A percentile compares a stretch with the other conserved stretches of the same genome.
Evolutionary conservation across 192 early-diverging fungal species (phyloP).

Genomic region (Phlyctochytrium bullatum): DNA sequence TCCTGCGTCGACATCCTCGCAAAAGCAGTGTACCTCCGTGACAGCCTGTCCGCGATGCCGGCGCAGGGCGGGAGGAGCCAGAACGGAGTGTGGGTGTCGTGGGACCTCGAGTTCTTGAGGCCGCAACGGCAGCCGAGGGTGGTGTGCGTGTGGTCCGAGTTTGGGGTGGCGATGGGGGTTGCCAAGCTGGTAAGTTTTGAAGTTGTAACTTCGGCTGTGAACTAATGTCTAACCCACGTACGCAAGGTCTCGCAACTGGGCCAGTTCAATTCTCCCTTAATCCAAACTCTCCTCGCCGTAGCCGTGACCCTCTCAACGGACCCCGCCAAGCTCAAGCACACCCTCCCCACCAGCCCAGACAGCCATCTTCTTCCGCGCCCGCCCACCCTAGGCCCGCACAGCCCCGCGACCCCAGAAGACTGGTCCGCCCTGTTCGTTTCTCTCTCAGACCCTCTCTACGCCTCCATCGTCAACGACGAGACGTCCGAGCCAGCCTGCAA

Average conservation of each 20-base stretch:
- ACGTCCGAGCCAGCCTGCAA: conserved; percentile 11
- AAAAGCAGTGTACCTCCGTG: too few relatives aligned
- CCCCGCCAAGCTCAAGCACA: not conserved
- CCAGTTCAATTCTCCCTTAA: not conserved
- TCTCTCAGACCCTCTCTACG: conserved; percentile 6
- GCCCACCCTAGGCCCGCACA: not conserved
- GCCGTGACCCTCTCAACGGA: not conserved
- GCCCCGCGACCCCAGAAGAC: not conserved
- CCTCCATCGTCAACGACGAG: conserved; percentile 11
- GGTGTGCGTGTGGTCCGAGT: conserved; percentile 20
- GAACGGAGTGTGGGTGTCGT: conserved; percentile 8
- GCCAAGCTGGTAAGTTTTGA: conserved; percentile 14
- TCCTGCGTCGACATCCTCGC: conserved; percentile 3
- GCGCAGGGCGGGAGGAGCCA: not conserved
- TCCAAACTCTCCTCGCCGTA: not conserved
- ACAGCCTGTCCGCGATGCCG: too few relatives aligned
- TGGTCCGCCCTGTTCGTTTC: conserved; percentile 12
- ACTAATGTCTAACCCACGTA: too few relatives aligned
- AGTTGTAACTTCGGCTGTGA: too few relatives aligned
- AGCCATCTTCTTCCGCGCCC: not conserved
- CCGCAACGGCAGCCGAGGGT: conserved; percentile 7
- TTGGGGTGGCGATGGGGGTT: conserved; percentile 32
- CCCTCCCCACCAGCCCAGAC: not conserved
- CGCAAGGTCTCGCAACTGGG: too few relatives aligned
- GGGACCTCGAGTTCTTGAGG: conserved; percentile 27